Evolutionary conservation across 2,329 filamentous ascomycete species (phyloP).

Genomic region (Chrysosporium queenslandicum): DNA sequence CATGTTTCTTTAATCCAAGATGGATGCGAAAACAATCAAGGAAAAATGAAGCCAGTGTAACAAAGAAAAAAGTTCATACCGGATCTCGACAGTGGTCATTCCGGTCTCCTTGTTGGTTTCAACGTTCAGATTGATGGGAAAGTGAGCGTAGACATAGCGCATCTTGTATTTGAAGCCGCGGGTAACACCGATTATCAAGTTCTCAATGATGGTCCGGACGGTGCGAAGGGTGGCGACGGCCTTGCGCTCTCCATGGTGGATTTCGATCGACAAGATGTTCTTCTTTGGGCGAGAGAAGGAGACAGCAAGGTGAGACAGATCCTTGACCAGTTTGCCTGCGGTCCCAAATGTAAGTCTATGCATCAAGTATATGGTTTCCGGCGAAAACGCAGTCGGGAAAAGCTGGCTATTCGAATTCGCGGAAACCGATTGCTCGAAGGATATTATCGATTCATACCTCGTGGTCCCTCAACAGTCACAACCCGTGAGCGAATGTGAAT

Average conservation of each 20-base stretch:
- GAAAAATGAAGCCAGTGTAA: background rate
- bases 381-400: background rate
- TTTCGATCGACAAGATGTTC: conserved; percentile 86
- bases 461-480: conserved; percentile 93
- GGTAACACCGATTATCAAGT: conserved; percentile 96
- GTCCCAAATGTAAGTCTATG: background rate
- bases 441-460: conserved; percentile 49
- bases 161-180: conserved; percentile 99
- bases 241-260: conserved; percentile 98
- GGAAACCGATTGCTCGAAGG: background rate
- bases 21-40: background rate
- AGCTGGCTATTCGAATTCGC: conserved; percentile 17
- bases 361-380: background rate
- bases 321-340: conserved; percentile 85
- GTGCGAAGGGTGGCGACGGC: conserved; percentile 95
- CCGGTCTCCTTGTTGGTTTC: conserved; percentile 92
- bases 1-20: background rate
- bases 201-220: conserved; percentile 96
- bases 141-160: conserved; percentile 99
- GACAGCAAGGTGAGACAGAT: conserved; percentile 91
- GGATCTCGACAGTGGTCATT: conserved; percentile 87
- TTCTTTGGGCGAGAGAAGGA: conserved; percentile 84
- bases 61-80: conserved; percentile 48
- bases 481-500: conserved; percentile 92
- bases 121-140: conserved; percentile 99